Conservation (phyloP, 176 grass and related monocot genomes). For the Dendrocalamus sinicus region DNA sequence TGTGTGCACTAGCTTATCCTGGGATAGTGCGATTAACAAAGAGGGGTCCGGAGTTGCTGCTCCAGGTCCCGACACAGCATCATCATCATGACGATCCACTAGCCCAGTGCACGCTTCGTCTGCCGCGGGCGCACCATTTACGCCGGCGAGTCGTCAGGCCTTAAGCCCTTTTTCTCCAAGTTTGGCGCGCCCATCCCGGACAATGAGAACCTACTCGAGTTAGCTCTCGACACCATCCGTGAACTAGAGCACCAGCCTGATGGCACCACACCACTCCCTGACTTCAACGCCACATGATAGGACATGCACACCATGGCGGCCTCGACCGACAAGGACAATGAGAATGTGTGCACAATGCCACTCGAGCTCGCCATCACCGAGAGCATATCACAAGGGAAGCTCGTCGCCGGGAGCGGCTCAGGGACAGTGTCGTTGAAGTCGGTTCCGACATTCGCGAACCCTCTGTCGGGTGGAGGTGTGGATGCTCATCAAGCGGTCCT, state of each 20-base stretch:
- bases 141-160: conserved; percentile 46
- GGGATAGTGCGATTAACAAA: no score
- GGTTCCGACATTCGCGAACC: conserved; percentile 54
- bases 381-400: conserved; percentile 53
- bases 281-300: conserved; percentile 46
- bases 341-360: neutral
- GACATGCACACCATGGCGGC: neutral
- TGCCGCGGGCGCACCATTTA: conserved; percentile 77
- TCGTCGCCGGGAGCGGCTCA: conserved; percentile 33
- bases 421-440: neutral
- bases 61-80: conserved; percentile 33
- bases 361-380: conserved; percentile 45
- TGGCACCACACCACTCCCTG: conserved; percentile 43
- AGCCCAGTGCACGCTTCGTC: conserved; percentile 76
- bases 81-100: conserved; percentile 89
- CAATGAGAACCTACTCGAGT: conserved; percentile 88
- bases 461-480: conserved; percentile 56
- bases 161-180: conserved; percentile 63
- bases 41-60: no score
- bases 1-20: no score
- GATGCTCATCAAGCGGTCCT: conserved; percentile 54
- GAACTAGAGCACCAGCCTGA: conserved; percentile 51
- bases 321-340: neutral
- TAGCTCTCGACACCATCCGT: conserved; percentile 83
- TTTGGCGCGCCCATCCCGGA: conserved; percentile 73